Conservation (phyloP, 345 rosid species). For the Murraya paniculata region DNA sequence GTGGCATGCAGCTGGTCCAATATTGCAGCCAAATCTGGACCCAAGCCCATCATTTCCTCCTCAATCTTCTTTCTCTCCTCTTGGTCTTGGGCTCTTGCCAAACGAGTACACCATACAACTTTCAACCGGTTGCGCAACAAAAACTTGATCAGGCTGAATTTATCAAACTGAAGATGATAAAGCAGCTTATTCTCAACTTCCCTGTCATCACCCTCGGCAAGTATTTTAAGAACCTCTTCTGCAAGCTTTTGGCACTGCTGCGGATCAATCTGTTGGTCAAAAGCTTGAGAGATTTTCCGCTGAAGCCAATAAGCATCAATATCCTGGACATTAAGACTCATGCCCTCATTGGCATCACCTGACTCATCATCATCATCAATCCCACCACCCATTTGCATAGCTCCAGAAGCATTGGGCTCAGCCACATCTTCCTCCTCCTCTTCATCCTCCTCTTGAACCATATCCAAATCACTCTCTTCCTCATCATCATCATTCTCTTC, state of each 20-base stretch:
- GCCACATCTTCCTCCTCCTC: slow-evolving; percentile 21
- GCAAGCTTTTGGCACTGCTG: slow-evolving; percentile 89
- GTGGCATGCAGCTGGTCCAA: slow-evolving; percentile 95
- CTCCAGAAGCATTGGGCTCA: slow-evolving; percentile 55
- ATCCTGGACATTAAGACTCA: slow-evolving; percentile 80
- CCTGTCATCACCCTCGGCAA: slow-evolving; percentile 83
- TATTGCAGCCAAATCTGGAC: slow-evolving; percentile 72
- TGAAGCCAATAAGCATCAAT: slow-evolving; percentile 99
- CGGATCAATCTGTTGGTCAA: slow-evolving; percentile 83
- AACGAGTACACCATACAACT: slow-evolving; percentile 96
- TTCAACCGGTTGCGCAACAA: slow-evolving; percentile 71
- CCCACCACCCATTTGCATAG: slow-evolving; percentile 89
- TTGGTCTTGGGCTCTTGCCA: slow-evolving; percentile 89
- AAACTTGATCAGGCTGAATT: slow-evolving; percentile 73
- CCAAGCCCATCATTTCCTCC: slow-evolving; percentile 73
- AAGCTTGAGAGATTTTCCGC: slow-evolving; percentile 88
- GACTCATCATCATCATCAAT: slow-evolving; percentile 74
- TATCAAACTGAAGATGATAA: slow-evolving; percentile 58
- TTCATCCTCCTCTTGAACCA: slow-evolving; percentile 38
- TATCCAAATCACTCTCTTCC: slow-evolving; percentile 4
- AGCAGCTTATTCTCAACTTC: slow-evolving; percentile 75
- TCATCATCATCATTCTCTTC: background rate
- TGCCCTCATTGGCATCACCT: slow-evolving; percentile 66
- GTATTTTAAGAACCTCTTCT: slow-evolving; percentile 89
- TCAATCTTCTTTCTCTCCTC: slow-evolving; percentile 77